Percentiles rank a stretch among this genome's conserved stretches.
Evolutionary conservation across 805 yeast species (phyloP).

Genomic region (Candida dajiaensis): DNA sequence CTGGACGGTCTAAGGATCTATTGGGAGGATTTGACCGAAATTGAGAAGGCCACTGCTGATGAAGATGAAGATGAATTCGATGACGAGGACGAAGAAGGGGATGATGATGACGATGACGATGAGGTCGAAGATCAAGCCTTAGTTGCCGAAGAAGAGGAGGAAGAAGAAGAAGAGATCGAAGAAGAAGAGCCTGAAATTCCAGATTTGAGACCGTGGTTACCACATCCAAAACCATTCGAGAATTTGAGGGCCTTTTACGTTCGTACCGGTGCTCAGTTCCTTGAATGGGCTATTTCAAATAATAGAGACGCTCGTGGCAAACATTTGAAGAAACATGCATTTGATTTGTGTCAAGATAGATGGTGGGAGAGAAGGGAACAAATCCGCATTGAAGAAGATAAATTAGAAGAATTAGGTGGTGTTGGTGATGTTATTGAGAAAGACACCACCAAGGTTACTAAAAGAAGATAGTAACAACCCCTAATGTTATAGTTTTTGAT

Average conservation of each 20-base stretch:
- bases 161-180: slow-evolving; percentile 56
- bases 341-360: slow-evolving; percentile 86
- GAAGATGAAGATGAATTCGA: slow-evolving; percentile 66
- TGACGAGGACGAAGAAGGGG: slow-evolving; percentile 63
- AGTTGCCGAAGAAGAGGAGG: slow-evolving; percentile 45
- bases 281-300: slow-evolving; percentile 90
- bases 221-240: slow-evolving; percentile 95
- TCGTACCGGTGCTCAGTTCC: slow-evolving; percentile 79
- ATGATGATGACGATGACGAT: slow-evolving; percentile 54
- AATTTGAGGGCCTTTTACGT: slow-evolving; percentile 75
- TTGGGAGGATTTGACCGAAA: slow-evolving; percentile 77
- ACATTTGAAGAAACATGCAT: slow-evolving; percentile 80
- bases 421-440: slow-evolving; percentile 82
- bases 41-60: slow-evolving; percentile 43
- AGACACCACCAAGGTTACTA: slow-evolving; percentile 44
- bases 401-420: slow-evolving; percentile 84
- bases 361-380: slow-evolving; percentile 99
- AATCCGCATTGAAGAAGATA: slow-evolving; percentile 82
- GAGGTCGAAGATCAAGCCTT: slow-evolving; percentile 34
- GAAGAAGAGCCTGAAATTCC: slow-evolving; percentile 68
- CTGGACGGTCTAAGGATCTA: slow-evolving; percentile 81
- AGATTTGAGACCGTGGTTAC: slow-evolving; percentile 93
- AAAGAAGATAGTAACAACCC: slow-evolving; percentile 40
- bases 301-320: slow-evolving; percentile 86
- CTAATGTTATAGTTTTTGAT: neutral